Evolutionary conservation across 345 rosid genomes (phyloP).

Genomic region (Euphorbia peplus): DNA sequence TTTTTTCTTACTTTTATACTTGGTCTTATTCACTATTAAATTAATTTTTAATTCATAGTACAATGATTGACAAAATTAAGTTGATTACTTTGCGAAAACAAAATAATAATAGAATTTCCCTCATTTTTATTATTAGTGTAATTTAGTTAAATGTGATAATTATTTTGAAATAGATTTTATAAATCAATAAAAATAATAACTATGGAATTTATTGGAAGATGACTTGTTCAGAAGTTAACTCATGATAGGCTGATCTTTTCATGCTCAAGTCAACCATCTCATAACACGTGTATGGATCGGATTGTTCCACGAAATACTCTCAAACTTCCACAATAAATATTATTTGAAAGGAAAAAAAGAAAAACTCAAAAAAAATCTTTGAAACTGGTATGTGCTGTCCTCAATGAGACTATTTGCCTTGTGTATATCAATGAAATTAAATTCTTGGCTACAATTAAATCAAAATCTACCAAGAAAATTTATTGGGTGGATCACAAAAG

Average conservation of each 20-base stretch:
- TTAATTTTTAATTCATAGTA: too few species aligned
- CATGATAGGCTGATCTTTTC: constrained; percentile 20
- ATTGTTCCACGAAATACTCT: constrained; percentile 9
- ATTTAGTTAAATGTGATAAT: too few species aligned
- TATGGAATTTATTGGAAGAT: neutral
- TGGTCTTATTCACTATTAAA: too few species aligned
- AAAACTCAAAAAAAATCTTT: neutral
- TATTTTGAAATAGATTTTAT: too few species aligned
- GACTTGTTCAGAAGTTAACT: neutral
- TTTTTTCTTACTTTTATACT: too few species aligned
- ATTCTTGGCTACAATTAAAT: neutral
- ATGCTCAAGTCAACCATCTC: neutral
- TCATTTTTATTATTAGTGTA: too few species aligned
- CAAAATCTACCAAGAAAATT: neutral
- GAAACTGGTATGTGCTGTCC: neutral
- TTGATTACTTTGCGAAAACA: too few species aligned
- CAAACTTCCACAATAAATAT: constrained; percentile 5
- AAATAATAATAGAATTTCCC: too few species aligned
- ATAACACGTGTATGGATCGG: constrained; percentile 22
- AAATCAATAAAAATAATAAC: too few species aligned
- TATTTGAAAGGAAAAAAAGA: neutral
- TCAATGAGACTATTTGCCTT: too few species aligned
- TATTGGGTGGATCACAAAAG: too few species aligned
- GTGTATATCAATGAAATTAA: neutral
- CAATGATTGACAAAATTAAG: too few species aligned